Conservation (phyloP, 2,329 filamentous ascomycete genomes). For the Elsinoe australis region DNA sequence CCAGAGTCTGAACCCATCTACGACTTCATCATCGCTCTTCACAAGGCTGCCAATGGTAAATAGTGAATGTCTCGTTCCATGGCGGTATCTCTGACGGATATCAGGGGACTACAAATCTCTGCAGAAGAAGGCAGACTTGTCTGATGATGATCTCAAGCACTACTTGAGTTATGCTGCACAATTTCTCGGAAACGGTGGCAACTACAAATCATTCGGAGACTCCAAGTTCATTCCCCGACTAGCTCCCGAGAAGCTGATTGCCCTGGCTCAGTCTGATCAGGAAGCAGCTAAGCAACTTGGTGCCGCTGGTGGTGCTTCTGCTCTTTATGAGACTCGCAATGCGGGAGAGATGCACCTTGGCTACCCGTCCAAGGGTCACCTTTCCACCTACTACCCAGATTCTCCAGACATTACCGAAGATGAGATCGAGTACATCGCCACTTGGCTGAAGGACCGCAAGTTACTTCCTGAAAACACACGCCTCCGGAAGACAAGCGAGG, state of each 20-base stretch:
- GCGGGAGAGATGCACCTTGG: slow-evolving; percentile 42
- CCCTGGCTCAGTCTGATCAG: slow-evolving; percentile 36
- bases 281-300: slow-evolving; percentile 36
- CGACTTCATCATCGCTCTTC: slow-evolving; percentile 47
- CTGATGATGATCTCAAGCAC: slow-evolving; percentile 33
- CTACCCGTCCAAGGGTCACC: slow-evolving; percentile 42
- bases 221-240: slow-evolving; percentile 47
- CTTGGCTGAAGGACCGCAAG: slow-evolving; percentile 41
- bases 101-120: slow-evolving; percentile 43
- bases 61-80: neutral
- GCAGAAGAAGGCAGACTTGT: slow-evolving; percentile 36
- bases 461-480: slow-evolving; percentile 46
- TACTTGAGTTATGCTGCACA: slow-evolving; percentile 39
- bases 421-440: slow-evolving; percentile 40
- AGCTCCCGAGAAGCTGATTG: slow-evolving; percentile 36
- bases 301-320: slow-evolving; percentile 34
- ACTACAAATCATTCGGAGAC: slow-evolving; percentile 47
- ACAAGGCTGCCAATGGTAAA: slow-evolving; percentile 36
- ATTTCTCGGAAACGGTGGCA: slow-evolving; percentile 49
- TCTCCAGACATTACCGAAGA: slow-evolving; percentile 42
- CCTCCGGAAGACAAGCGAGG: slow-evolving; percentile 37
- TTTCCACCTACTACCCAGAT: slow-evolving; percentile 45
- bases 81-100: neutral
- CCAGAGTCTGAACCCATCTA: slow-evolving; percentile 47
- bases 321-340: slow-evolving; percentile 38